Conservation (phyloP, 129 eudicot genomes). For the Scalesia atractyloides region DNA sequence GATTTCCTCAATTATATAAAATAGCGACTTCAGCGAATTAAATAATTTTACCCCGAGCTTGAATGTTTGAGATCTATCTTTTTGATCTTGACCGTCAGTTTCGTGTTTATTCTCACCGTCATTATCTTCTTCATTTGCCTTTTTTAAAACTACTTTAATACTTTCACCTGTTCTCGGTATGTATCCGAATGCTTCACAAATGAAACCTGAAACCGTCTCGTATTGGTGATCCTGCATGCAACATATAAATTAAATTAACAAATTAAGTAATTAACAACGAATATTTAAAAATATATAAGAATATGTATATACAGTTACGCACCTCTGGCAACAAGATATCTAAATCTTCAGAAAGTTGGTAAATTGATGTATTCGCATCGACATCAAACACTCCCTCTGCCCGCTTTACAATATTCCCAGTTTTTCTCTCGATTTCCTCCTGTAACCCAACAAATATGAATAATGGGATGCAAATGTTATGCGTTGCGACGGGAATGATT, state of each 20-base stretch:
- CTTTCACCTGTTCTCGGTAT: conserved; percentile 79
- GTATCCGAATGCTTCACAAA: conserved; percentile 76
- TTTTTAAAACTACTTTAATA: conserved; percentile 52
- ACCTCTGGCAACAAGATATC: conserved; percentile 63
- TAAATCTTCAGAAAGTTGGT: conserved; percentile 68
- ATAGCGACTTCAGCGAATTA: background rate
- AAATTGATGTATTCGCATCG: conserved; percentile 76
- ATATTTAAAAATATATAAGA: background rate
- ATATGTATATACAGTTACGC: background rate
- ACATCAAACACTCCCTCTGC: conserved; percentile 72
- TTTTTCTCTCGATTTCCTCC: conserved; percentile 77
- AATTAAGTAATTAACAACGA: conserved; percentile 8
- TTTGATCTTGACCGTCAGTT: conserved; percentile 39
- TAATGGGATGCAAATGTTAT: background rate
- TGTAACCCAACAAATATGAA: conserved; percentile 30
- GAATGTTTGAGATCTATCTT: conserved; percentile 53
- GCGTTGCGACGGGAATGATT: no score
- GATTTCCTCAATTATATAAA: background rate
- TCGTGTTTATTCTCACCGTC: conserved; percentile 46
- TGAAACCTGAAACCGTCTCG: conserved; percentile 73
- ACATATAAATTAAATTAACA: background rate
- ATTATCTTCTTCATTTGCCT: conserved; percentile 46
- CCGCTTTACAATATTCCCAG: conserved; percentile 69
- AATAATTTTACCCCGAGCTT: conserved; percentile 54
- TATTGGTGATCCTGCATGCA: conserved; percentile 63